Conservation (phyloP, 1,284 basidiomycete species). For the Heimioporus punctisporus region DNA sequence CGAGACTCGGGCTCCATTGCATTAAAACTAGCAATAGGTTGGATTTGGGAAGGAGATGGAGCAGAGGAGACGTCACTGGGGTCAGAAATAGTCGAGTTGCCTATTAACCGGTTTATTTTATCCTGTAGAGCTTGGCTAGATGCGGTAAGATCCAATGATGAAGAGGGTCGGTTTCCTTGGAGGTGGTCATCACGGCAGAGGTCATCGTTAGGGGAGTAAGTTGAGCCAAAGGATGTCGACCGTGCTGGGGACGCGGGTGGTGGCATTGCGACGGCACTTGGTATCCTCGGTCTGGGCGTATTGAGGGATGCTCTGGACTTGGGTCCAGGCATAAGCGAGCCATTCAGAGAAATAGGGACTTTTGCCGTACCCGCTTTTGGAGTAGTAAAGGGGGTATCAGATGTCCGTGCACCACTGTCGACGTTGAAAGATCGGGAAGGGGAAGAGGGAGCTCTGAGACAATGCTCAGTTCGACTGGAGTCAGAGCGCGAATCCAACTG, state of each 20-base stretch:
- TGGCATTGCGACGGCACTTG: constrained; percentile 79
- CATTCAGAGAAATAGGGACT: constrained; percentile 37
- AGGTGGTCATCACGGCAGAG: constrained; percentile 12
- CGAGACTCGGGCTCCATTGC: constrained; percentile 39
- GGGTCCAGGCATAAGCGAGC: constrained; percentile 39
- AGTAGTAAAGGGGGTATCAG: constrained; percentile 61
- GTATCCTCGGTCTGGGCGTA: constrained; percentile 64
- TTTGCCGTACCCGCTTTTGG: constrained; percentile 53
- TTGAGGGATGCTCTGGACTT: constrained; percentile 50
- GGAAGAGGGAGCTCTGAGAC: constrained; percentile 25
- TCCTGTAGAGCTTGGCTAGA: constrained; percentile 51
- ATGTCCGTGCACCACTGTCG: constrained; percentile 19
- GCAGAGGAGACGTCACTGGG: constrained; percentile 2
- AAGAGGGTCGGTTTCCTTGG: constrained; percentile 19
- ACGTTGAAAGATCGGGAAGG: constrained; percentile 26
- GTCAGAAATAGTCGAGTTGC: constrained; percentile 27
- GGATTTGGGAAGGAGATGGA: constrained; percentile 11
- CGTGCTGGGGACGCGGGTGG: constrained; percentile 65
- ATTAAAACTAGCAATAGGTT: constrained; percentile 33
- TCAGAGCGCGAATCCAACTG: constrained; percentile 59
- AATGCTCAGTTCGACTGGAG: constrained; percentile 21
- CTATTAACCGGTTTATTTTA: constrained; percentile 47
- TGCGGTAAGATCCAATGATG: constrained; percentile 40
- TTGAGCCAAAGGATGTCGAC: constrained; percentile 34
- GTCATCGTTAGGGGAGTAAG: constrained; percentile 34